Evolutionary conservation across 2,329 filamentous ascomycete species (phyloP).

Genomic region (Pyrenophora graminea): DNA sequence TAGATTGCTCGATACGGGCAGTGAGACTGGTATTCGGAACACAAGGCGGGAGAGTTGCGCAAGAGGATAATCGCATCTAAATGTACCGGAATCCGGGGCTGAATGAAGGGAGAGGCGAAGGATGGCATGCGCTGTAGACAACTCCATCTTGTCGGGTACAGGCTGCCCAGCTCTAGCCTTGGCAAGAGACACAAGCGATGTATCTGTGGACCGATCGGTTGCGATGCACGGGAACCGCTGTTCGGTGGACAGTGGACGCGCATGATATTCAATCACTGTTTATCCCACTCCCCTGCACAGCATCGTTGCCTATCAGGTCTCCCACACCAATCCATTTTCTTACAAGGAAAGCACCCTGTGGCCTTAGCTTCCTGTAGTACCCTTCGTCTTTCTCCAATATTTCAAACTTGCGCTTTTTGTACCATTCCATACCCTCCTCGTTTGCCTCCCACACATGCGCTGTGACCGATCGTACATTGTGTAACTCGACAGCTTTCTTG

Average conservation of each 20-base stretch:
- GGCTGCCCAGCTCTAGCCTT: background rate
- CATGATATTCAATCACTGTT: conserved; percentile 5
- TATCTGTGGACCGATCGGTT: background rate
- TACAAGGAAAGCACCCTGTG: conserved; percentile 60
- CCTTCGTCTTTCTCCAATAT: conserved; percentile 56
- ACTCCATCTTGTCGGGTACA: background rate
- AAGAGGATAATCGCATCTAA: background rate
- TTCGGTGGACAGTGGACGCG: background rate
- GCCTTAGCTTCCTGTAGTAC: conserved; percentile 64
- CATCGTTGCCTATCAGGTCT: conserved; percentile 31
- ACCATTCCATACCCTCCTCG: conserved; percentile 64
- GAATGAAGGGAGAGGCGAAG: conserved; percentile 12
- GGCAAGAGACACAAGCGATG: background rate
- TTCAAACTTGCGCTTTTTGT: conserved; percentile 61
- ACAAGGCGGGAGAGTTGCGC: conserved; percentile 2
- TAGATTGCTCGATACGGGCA: conserved; percentile 12
- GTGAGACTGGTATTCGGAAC: conserved; percentile 6
- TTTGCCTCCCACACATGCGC: conserved; percentile 70
- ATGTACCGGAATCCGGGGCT: conserved; percentile 9
- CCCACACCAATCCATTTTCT: conserved; percentile 48
- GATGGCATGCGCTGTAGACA: background rate
- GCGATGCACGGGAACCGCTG: background rate
- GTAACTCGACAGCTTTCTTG: conserved; percentile 55
- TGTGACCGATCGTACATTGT: conserved; percentile 58
- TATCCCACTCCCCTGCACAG: conserved; percentile 1